Base-by-base conservation (phyloP, 352 stramenopile genomes). In the Phytophthora ramorum region DNA sequence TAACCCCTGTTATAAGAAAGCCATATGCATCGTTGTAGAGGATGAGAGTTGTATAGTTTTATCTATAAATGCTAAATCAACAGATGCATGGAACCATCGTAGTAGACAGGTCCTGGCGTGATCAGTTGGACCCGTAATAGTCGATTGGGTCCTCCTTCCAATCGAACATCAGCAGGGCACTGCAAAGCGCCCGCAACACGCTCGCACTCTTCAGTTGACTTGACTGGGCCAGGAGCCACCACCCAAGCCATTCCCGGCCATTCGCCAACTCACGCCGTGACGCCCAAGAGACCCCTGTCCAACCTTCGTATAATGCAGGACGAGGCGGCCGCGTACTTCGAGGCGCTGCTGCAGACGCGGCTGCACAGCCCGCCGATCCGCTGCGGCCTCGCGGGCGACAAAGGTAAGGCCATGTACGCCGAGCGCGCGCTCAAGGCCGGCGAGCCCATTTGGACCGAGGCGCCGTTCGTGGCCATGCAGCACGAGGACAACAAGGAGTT, bases 391-490 rank as follows among this genome's bases (percentile, higher is more conserved):
- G 76, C 78, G 0, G 72, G 65, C 24, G 76, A 59, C 48, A 93
- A 91, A 51, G 85, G 85, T 49, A 93, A 93, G 37, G 82, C 85
- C 41, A 89, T 91, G 58, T 91, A 87, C 71, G 81, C 82, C 8
- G 72, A 85, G 51, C 92, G 92, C 54, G 87, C 37, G 17, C 66
- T 73, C 17, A 76, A 75, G 43, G 58, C 74, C 22, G 73, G 87
- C 68, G 6, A 60, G 67, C 4, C 57, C 68, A 85, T 94, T 35
- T 92, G 84, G 83, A 92, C 78, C 54, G 85, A 94, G 56, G 57
- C 77, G 32, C 81, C 85, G 2, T 81, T 90, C 34, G 72, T 94
- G 24, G 85, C 79, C 49, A 90, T 94, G 80, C 85, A 92, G 70
- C 76, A 90, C 61, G 78, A 87, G 51, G n/a, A 34, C 7, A 91